Percentiles rank a stretch among this genome's conserved stretches.
Evolutionary conservation across 768 basidiomycete species (phyloP).

Genomic region (Pluteus cervinus): DNA sequence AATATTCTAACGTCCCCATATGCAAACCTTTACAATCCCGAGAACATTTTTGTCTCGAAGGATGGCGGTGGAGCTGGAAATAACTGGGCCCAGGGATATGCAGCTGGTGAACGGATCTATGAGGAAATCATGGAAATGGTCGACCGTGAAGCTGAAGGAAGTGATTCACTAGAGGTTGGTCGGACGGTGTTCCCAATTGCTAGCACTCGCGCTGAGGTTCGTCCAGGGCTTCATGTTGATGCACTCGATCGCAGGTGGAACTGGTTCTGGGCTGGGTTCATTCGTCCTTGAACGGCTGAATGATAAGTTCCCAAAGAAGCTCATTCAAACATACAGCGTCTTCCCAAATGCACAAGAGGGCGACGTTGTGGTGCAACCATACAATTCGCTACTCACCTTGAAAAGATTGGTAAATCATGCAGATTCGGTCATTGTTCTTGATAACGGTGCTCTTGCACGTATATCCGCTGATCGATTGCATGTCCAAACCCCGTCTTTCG

Average conservation of each 20-base stretch:
- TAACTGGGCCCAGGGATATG: constrained; percentile 96
- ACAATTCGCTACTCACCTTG: constrained; percentile 90
- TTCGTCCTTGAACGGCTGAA: constrained; percentile 94
- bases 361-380: constrained; percentile 98
- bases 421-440: constrained; percentile 94
- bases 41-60: constrained; percentile 94
- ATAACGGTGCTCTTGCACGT: constrained; percentile 89
- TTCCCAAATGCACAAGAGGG: constrained; percentile 92
- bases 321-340: constrained; percentile 98
- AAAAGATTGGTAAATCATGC: constrained; percentile 95
- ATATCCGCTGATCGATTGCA: constrained; percentile 93
- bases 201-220: no score
- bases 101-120: constrained; percentile 84
- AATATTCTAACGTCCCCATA: constrained; percentile 87
- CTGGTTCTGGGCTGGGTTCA: constrained; percentile 97
- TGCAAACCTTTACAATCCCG: constrained; percentile 92
- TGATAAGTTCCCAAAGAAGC: constrained; percentile 98
- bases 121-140: constrained; percentile 99
- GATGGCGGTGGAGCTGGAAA: constrained; percentile 99
- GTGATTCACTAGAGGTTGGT: constrained; percentile 89
- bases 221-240: constrained; percentile 94
- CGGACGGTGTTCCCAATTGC: background rate
- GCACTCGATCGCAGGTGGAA: constrained; percentile 98
- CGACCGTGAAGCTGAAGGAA: constrained; percentile 95
- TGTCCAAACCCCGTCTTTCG: constrained; percentile 80